Conservation (phyloP, 1,139 yeast genomes). For the Sugiyamaella neomexicana region DNA sequence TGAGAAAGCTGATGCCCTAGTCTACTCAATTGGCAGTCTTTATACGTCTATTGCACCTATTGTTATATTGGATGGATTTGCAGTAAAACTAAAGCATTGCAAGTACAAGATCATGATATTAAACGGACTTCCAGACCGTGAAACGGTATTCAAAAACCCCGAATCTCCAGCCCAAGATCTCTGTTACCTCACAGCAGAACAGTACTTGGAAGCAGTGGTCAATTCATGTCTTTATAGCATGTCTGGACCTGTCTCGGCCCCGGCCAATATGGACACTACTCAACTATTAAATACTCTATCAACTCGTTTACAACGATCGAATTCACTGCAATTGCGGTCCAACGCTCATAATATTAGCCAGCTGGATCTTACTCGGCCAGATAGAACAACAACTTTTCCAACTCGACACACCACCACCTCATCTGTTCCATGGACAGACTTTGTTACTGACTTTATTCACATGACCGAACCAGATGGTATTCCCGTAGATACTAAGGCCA, state of each 20-base stretch:
- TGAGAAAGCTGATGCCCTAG: slow-evolving; percentile 50
- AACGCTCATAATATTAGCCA: neutral
- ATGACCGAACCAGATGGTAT: slow-evolving; percentile 22
- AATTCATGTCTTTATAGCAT: slow-evolving; percentile 41
- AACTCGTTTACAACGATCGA: neutral
- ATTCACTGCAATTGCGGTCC: neutral
- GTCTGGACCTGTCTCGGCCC: slow-evolving; percentile 5
- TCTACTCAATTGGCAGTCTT: slow-evolving; percentile 83
- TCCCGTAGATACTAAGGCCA: slow-evolving; percentile 17
- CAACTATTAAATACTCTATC: neutral
- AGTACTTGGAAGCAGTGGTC: slow-evolving; percentile 56
- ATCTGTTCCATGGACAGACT: slow-evolving; percentile 27
- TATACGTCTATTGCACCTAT: slow-evolving; percentile 87
- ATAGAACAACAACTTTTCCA: neutral
- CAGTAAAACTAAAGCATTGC: slow-evolving; percentile 39
- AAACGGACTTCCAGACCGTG: slow-evolving; percentile 75
- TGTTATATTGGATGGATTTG: slow-evolving; percentile 70
- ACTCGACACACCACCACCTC: neutral
- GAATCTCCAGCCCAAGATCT: neutral
- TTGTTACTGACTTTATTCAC: slow-evolving; percentile 30
- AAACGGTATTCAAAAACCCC: slow-evolving; percentile 68
- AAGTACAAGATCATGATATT: slow-evolving; percentile 47
- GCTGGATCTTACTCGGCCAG: neutral
- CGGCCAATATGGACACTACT: neutral
- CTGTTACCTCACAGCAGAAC: slow-evolving; percentile 33